Conservation (phyloP, 2,329 filamentous ascomycete species). For the Talaromyces albobiverticillius region DNA sequence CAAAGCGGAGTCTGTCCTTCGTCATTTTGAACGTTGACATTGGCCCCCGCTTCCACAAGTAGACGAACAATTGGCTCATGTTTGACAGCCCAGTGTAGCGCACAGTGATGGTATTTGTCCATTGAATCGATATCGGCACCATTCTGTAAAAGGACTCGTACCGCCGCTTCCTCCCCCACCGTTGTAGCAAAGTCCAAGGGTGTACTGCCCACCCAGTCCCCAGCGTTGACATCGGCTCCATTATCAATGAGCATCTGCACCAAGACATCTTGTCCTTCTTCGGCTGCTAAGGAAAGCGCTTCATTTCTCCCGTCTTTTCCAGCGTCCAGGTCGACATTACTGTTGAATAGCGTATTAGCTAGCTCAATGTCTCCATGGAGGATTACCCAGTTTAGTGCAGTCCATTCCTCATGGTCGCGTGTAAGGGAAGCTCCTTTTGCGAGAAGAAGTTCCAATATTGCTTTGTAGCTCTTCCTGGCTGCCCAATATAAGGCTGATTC, state of each 20-base stretch:
- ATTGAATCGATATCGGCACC: slow-evolving; percentile 26
- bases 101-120: not conserved
- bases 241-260: slow-evolving; percentile 6
- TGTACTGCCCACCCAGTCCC: slow-evolving; percentile 13
- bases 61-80: not conserved
- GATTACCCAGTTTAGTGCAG: slow-evolving; percentile 5
- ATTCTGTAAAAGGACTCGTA: slow-evolving; percentile 39
- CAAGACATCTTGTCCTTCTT: slow-evolving; percentile 5
- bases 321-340: slow-evolving; percentile 8
- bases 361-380: not conserved
- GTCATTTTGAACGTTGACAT: not conserved
- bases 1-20: slow-evolving; percentile 1
- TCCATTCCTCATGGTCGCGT: not conserved
- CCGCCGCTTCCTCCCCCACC: slow-evolving; percentile 21
- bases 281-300: slow-evolving; percentile 10
- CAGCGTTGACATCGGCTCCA: not conserved
- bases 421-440: not conserved
- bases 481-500: not conserved
- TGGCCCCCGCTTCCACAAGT: not conserved
- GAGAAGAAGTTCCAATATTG: not conserved
- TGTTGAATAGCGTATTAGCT: slow-evolving; percentile 5
- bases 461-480: not conserved
- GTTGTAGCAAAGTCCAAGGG: slow-evolving; percentile 15
- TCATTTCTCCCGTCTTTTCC: not conserved
- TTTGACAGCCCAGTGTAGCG: not conserved